Conservation (phyloP, 768 basidiomycete species). For the Filobasidium floriforme region DNA sequence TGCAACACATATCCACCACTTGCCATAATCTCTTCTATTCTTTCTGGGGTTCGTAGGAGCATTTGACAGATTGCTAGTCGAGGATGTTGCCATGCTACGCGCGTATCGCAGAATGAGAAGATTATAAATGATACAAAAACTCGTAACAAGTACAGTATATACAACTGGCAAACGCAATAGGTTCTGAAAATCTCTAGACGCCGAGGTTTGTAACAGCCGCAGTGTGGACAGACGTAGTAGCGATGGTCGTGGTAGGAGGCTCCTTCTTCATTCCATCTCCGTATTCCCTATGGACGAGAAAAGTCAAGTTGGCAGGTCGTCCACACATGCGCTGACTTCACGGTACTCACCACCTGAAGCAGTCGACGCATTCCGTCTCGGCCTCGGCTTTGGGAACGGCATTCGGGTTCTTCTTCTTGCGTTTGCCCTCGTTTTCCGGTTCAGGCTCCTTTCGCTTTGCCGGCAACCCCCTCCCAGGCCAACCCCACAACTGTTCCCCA, state of each 20-base stretch:
- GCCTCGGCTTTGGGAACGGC: slow-evolving; percentile 39
- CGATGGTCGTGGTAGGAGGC: slow-evolving; percentile 23
- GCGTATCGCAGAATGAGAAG: too few relatives aligned
- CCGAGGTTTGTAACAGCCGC: neutral
- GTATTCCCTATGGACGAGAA: slow-evolving; percentile 33
- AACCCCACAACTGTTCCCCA: slow-evolving; percentile 31
- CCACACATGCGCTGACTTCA: too few relatives aligned
- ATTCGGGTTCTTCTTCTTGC: slow-evolving; percentile 32
- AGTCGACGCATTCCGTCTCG: slow-evolving; percentile 42
- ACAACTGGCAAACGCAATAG: too few relatives aligned
- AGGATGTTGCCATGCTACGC: too few relatives aligned
- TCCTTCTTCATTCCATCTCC: slow-evolving; percentile 39
- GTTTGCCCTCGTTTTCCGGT: slow-evolving; percentile 24
- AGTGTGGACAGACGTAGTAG: neutral
- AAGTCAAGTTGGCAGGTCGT: neutral
- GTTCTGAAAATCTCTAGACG: too few relatives aligned
- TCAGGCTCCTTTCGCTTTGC: slow-evolving; percentile 23
- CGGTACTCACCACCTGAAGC: slow-evolving; percentile 43
- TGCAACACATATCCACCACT: too few relatives aligned
- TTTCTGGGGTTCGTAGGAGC: too few relatives aligned
- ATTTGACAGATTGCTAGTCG: too few relatives aligned
- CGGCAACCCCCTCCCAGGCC: slow-evolving; percentile 37
- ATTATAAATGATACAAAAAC: too few relatives aligned
- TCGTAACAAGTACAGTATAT: too few relatives aligned
- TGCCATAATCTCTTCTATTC: too few relatives aligned